Base-by-base conservation (phyloP, 306 rosid species). In the Clitoria ternatea region DNA sequence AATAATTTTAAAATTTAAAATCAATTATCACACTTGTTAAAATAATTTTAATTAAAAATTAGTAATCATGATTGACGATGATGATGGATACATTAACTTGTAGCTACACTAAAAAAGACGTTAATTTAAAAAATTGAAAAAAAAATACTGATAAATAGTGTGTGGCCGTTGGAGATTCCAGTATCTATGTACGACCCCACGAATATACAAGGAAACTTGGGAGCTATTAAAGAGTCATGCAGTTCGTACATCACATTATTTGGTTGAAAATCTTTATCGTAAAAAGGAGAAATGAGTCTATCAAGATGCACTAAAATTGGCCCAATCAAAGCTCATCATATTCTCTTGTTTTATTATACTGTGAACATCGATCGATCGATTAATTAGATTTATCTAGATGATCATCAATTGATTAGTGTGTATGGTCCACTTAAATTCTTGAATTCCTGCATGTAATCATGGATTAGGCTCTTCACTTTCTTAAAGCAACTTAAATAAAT, bases 401-500 rank as follows among this genome's bases (percentile, higher is more conserved):
- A 35, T 69, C 29, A 69, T 54, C 60, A 37, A 53, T 53, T 7
- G 29, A 50, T 74, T 9, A 15, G 20, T 17, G 18, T 29, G 50
- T 33, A 26, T 81, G 61, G 20, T 77, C 60, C 78, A 80, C 74
- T 61, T 27, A 55, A 2, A 45, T 13, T 48, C 37, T 7, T 29
- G 15, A 20, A 74, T 72, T 74, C 77, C 43, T 19, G 43, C 7
- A 12, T n/a, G 62, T 27, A 73, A 70, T 84, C 66, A 76, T 77
- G 79, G 44, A 20, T 65, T 72, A 27, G 44, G 33, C 64, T 72
- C 19, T 19, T 47, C 23, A 48, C 15, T 47, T 63, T 11, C 45
- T 61, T 48, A n/a, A 78, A 63, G 67, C 86, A 78, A 69, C 42
- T 60, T 35, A 54, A 57, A 39, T 40, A 19, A 61, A 43, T 9